A percentile compares a stretch with the other conserved stretches of the same genome.
These are phyloP conservation scores for Neofusicoccum parvum DNA, from an alignment of 2,329 filamentous ascomycete genomes.

Conservation along the genomic window DNA sequence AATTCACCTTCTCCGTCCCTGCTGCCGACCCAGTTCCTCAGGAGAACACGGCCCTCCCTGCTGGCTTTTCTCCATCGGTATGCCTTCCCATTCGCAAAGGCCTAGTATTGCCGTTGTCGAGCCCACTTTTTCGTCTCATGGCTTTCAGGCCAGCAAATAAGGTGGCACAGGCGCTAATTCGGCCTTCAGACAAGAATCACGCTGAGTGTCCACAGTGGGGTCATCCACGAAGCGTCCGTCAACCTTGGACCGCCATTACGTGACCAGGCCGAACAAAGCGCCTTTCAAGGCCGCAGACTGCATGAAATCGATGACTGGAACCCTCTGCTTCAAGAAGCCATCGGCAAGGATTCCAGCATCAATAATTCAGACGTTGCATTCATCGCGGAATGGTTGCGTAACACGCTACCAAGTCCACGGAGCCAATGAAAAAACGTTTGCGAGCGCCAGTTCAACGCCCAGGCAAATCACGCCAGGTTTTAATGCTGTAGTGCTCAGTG, in stretches of 20 bases:
- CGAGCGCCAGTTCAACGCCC: not conserved
- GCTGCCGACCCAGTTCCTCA: not conserved
- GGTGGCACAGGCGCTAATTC: not conserved
- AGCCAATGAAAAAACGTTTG: constrained; percentile 6
- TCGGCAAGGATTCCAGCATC: constrained; percentile 2
- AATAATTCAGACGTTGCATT: not conserved
- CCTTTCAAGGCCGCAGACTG: constrained; percentile 42
- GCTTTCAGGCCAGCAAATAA: not conserved
- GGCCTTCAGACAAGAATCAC: not conserved
- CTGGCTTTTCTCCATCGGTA: constrained; percentile 51
- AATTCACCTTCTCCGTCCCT: constrained; percentile 63
- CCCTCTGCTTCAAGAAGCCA: not conserved
- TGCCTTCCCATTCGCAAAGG: constrained; percentile 28
- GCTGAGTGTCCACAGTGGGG: constrained; percentile 6
- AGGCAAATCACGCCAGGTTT: not conserved
- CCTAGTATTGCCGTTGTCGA: not conserved
- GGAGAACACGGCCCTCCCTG: constrained; percentile 41
- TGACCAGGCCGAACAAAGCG: not conserved
- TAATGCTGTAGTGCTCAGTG: not conserved
- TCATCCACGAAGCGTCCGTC: not conserved
- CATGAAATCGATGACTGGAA: constrained; percentile 53
- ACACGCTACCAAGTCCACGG: constrained; percentile 26
- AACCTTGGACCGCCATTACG: not conserved
- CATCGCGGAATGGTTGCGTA: constrained; percentile 26
- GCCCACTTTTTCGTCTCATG: constrained; percentile 12